Evolutionary conservation across 495 filamentous ascomycete genomes (phyloP), one percentile per base, ranked within the genome.

Genomic region (Penicillium tannophilum): DNA sequence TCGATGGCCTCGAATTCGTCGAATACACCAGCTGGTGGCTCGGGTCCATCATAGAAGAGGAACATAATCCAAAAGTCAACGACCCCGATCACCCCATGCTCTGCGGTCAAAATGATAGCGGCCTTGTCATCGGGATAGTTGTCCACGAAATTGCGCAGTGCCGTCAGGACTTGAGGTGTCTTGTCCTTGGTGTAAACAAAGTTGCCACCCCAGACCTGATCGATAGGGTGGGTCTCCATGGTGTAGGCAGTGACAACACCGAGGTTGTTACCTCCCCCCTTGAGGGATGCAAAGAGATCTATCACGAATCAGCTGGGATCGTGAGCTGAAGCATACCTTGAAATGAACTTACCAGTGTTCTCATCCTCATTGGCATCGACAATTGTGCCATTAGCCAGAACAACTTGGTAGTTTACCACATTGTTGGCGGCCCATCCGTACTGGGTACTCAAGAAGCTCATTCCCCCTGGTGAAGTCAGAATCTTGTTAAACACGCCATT

Each of bases 21-120:
- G 56, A 88, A 88, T 8, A 83, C 74, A 5, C 75, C 81, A 14
- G 72, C 61, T 2, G 84, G 84, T 12, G 82, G 82, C 50, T 79
- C 71, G 0, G 81, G 76, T 4, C 83, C 84, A 48, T 88, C 81
- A 61, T 86, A 86, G 74, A 85, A 88, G n/a, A 85, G 59, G 62
- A 86, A 88, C 58, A 86, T 65, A 49, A 85, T 79, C 81, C 82
- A 86, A 28, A 79, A 71, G n/a, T 84, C 76, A 52, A 85, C 45
- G 0, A 55, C 5, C 6, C 35, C 52, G 20, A 81, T 42, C 2
- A 72, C 68, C 0, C 80, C 75, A n/a, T 80, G 70, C 62, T 85
- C 79, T 0, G 78, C 70, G 0, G 84, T 86, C 55, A 80, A 60
- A 44, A 86, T 84, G 26, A 86, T 77, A 0, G 74, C 73, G 0